Evolutionary conservation across 169 alveolate genomes (phyloP), one percentile per base, ranked within the genome.

Genomic region (Eimeria tenella): DNA sequence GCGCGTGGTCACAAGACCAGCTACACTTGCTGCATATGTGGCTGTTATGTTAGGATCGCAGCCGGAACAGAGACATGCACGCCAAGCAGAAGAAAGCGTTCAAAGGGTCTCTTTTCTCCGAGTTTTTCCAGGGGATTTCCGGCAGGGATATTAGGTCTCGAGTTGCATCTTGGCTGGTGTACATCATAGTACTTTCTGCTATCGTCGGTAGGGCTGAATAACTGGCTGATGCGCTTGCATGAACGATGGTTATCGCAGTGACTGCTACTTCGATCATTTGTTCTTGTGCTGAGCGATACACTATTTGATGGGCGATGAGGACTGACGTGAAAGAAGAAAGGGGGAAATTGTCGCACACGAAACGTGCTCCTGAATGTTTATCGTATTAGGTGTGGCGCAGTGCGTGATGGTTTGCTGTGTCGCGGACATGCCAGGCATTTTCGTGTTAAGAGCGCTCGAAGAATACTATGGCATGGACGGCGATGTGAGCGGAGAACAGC

Each of bases 391-490:
- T 19, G 2, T 31, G 42, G 42, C 42, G 42, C 42, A 31, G n/a
- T 31, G 42, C 42, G 42, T 31, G 42, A 31, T 31, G 42, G 42
- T 31, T 31, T 31, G 42, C 42, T 74, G 25, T 23, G 10, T 25
- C 17, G 23, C 3, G 21, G 25, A 21, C 19, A 75, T 11, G 50
- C 25, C 82, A 89, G 94, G 94, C 56, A 74, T 89, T 6, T 89
- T 89, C 23, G 94, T 79, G 56, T 71, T 89, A 13, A 73, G 62
- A 17, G 94, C 94, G 21, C 88, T 79, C n/a, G 94, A 89, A n/a
- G 94, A 89, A 49, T 89, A 74, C 77, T 89, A 89, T 70, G 88
- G 89, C 4, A 63, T 73, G 70, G 94, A 89, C 50, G 89, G 50
- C 9, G 93, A 87, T 13, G 60, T 63, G 31, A 56, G 94, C 17